phyloP scores from a whole-genome alignment of 139 green algal species.

The Limnomonas spitsbergensis region DNA sequence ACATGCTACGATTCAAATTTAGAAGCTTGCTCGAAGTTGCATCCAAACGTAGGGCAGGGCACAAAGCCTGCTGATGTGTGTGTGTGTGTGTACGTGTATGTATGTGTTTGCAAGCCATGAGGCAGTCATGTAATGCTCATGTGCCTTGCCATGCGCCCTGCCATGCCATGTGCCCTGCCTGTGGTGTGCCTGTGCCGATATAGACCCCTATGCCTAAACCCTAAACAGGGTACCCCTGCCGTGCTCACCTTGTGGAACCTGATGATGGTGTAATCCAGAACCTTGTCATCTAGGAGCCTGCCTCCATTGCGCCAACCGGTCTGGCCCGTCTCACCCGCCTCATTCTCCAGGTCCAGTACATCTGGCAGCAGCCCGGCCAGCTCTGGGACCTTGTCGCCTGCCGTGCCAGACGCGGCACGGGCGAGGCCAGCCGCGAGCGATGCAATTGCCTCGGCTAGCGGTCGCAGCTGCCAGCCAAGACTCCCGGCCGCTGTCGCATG shows the following conservation, averaged over 20 bases:
- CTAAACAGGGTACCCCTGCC: too few species aligned
- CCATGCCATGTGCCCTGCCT: too few species aligned
- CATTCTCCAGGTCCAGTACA: background rate
- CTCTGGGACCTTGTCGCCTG: background rate
- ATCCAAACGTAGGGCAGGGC: too few species aligned
- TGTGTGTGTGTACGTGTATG: too few species aligned
- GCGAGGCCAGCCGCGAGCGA: background rate
- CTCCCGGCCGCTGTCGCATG: background rate
- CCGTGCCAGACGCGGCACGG: background rate
- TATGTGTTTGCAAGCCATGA: too few species aligned
- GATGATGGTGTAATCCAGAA: background rate
- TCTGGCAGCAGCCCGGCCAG: background rate
- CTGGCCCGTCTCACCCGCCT: background rate
- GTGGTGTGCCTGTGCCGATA: too few species aligned
- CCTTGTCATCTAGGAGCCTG: background rate
- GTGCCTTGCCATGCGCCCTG: too few species aligned
- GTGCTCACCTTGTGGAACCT: background rate
- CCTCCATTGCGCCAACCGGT: background rate
- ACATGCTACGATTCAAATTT: too few species aligned
- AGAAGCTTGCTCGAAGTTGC: too few species aligned
- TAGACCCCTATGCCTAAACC: too few species aligned
- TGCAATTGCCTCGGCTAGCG: background rate
- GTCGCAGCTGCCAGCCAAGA: background rate
- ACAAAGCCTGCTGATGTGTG: too few species aligned
- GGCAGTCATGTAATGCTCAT: too few species aligned